These are phyloP conservation scores for Dittrichia graveolens DNA, from an alignment of 129 eudicot genomes.

Conservation along the genomic window DNA sequence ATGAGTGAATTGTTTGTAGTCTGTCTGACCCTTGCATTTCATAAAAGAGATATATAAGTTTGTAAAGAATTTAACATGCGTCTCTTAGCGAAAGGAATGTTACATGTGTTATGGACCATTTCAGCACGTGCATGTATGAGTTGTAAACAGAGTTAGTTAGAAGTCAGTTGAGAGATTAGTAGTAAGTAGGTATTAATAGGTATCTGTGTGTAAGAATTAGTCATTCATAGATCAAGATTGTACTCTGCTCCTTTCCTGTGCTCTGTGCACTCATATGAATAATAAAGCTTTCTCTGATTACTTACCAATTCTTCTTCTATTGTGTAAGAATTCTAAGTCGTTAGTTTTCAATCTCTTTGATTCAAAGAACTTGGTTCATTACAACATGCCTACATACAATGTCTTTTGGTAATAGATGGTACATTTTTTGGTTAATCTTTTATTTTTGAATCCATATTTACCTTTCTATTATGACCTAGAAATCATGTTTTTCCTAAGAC, in stretches of 20 bases:
- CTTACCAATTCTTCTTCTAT: too few relatives aligned
- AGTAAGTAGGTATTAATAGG: too few relatives aligned
- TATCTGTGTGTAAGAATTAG: too few relatives aligned
- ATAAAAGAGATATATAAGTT: too few relatives aligned
- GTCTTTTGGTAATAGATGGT: slow-evolving; percentile 3
- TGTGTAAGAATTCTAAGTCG: not conserved
- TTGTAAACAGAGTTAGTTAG: too few relatives aligned
- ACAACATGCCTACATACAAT: not conserved
- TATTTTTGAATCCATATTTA: not conserved
- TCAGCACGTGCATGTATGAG: too few relatives aligned
- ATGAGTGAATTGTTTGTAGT: not conserved
- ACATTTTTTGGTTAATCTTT: not conserved
- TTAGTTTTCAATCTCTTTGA: not conserved
- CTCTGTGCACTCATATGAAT: too few relatives aligned
- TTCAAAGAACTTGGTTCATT: not conserved
- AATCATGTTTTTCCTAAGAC: not conserved
- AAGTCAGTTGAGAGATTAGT: too few relatives aligned
- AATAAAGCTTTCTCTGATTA: too few relatives aligned
- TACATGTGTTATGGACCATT: too few relatives aligned
- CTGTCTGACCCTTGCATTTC: not conserved
- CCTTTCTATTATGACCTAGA: not conserved
- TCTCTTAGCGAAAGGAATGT: not conserved
- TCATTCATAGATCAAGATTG: too few relatives aligned
- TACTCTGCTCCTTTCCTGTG: too few relatives aligned
- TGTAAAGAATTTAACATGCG: not conserved